Conservation (phyloP, 371 early-diverging fungal genomes). For the Rhizopus sp. region DNA sequence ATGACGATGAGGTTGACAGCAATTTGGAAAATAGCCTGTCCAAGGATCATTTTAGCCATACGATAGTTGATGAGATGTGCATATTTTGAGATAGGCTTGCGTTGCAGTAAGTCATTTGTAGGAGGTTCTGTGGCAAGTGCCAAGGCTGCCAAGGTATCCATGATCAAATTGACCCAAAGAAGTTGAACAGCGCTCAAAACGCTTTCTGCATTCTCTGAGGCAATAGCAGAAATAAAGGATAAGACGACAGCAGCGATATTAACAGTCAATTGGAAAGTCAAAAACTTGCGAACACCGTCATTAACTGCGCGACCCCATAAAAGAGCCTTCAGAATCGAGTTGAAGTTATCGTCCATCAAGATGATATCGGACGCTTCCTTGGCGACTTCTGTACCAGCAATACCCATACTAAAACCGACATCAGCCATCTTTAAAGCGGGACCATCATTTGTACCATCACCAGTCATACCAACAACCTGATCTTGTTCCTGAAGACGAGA, state of each 20-base stretch:
- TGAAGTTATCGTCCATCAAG: slow-evolving; percentile 95
- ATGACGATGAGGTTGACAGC: slow-evolving; percentile 63
- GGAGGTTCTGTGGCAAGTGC: slow-evolving; percentile 98
- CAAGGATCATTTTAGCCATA: slow-evolving; percentile 94
- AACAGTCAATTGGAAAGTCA: slow-evolving; percentile 96
- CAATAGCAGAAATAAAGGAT: slow-evolving; percentile 89
- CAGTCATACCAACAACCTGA: slow-evolving; percentile 95
- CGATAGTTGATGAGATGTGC: slow-evolving; percentile 82
- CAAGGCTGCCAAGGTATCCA: slow-evolving; percentile 97
- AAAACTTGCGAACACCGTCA: slow-evolving; percentile 93
- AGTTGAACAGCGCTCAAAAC: slow-evolving; percentile 95
- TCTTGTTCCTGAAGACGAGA: slow-evolving; percentile 80
- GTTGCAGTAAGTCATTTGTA: slow-evolving; percentile 80
- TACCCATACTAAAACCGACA: slow-evolving; percentile 98
- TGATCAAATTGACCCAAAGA: slow-evolving; percentile 98
- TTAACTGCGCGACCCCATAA: slow-evolving; percentile 96
- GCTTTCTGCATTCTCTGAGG: slow-evolving; percentile 95
- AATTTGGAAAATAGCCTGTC: slow-evolving; percentile 87
- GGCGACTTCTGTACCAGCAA: slow-evolving; percentile 96
- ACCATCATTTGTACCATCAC: slow-evolving; percentile 98
- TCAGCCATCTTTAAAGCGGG: slow-evolving; percentile 95
- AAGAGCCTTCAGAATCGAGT: slow-evolving; percentile 87
- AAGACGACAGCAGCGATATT: slow-evolving; percentile 87
- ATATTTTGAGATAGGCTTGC: slow-evolving; percentile 76
- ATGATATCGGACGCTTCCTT: slow-evolving; percentile 95